Base-by-base conservation (phyloP, 129 eudicot species). In the Ambrosia trifida region DNA sequence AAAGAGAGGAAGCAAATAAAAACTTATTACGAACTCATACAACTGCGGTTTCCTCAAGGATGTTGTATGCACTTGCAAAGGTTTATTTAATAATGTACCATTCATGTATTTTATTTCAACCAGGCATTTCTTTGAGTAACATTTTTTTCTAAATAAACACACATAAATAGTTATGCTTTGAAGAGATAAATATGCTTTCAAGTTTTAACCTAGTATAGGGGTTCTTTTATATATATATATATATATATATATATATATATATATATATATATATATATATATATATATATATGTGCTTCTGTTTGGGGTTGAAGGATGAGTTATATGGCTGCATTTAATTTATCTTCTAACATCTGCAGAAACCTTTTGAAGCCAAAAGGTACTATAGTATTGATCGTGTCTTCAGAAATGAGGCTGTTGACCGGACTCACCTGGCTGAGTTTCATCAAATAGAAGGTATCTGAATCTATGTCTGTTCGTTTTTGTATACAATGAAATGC, bases 391-490 rank as follows among this genome's bases (percentile, higher is more conserved):
- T 90, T 31, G 99, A 95, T 52, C 95, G 97, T 28, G 97, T 95
- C 65, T 95, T 95, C 74, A 84, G 99, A 81, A 95, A 95, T 76
- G 97, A 95, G 85, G 99, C 99, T 66, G 99, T 95, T 36, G 99
- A 95, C 43, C 84, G 91, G 49, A 95, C 99, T 11, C 99, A 90
- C 76, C 91, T 90, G 45, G 99, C 99, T 3, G 99, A 90, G 41
- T 90, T 95, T 80, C 99, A 95, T 82, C 99, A 95, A 81, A 88
- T 95, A 77, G 99, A 95, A 95, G 97, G 99, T 90, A 64, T 31
- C 20, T 24, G 28, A 0, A 24, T 53, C 12, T 32, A 59, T 61
- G 16, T 71, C 52, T 64, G 13, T 51, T 41, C 7, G 53, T 2
- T 45, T 33, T 24, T 38, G 20, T 17, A 58, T 32, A 60, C 30